Evolutionary conservation across 2,329 filamentous ascomycete species (phyloP).

Genomic region (Lasiodiplodia sp.): DNA sequence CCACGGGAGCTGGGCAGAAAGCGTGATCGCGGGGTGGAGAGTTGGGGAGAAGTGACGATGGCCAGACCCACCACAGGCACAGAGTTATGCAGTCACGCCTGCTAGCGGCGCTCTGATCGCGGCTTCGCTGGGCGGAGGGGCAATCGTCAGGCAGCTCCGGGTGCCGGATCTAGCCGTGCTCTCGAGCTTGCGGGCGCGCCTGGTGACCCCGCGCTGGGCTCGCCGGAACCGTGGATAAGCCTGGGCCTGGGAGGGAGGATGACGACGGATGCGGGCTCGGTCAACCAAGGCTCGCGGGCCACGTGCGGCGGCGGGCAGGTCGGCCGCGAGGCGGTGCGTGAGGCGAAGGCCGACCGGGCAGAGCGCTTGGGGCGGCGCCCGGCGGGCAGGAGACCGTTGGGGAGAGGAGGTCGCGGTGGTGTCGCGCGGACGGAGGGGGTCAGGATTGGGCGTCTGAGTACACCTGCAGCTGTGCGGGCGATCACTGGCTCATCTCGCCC

Average conservation of each 20-base stretch:
- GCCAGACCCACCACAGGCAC: conserved; percentile 17
- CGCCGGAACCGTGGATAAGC: conserved; percentile 28
- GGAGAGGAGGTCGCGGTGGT: not conserved
- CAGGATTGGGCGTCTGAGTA: conserved; percentile 7
- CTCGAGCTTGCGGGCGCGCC: conserved; percentile 3
- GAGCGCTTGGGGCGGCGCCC: not conserved
- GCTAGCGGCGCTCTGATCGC: conserved; percentile 19
- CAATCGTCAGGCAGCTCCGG: not conserved
- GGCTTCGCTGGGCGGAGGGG: conserved; percentile 19
- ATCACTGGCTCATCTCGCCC: conserved; percentile 25
- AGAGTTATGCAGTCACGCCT: conserved; percentile 17
- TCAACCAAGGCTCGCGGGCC: conserved; percentile 18
- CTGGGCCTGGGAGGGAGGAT: conserved; percentile 21
- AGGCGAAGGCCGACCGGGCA: conserved; percentile 6
- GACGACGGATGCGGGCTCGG: conserved; percentile 30
- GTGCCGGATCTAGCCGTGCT: conserved; percentile 25
- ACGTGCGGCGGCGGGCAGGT: conserved; percentile 15
- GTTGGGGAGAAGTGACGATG: conserved; percentile 16
- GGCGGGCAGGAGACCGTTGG: conserved; percentile 11
- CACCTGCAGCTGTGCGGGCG: conserved; percentile 18
- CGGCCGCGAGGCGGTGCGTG: not conserved
- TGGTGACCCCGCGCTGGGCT: conserved; percentile 24
- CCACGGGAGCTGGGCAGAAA: conserved; percentile 18
- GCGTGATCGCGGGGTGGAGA: conserved; percentile 8
- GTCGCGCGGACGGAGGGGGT: conserved; percentile 3